These are phyloP conservation scores for Medakamo hakoo DNA, from an alignment of 139 green algal species.

Conservation along the genomic window DNA sequence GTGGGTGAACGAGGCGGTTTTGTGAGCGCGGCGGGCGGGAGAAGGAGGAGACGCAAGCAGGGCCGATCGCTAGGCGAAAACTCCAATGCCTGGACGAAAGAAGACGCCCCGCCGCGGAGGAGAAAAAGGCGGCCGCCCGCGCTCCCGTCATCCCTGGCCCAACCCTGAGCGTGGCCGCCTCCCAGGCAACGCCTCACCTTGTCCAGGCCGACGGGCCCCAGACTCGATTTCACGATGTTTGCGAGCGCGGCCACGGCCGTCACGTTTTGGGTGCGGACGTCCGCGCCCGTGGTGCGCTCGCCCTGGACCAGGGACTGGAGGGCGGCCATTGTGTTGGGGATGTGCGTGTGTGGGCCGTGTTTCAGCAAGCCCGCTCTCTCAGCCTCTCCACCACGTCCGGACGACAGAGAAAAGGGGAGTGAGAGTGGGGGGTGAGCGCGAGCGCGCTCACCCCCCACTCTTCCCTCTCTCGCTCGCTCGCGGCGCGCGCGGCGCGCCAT, in stretches of 20 bases:
- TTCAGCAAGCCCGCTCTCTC: too few species aligned
- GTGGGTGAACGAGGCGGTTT: neutral
- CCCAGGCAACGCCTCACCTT: constrained; percentile 54
- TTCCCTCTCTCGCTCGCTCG: too few species aligned
- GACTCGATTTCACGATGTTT: constrained; percentile 92
- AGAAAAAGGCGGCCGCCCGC: neutral
- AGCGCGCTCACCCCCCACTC: too few species aligned
- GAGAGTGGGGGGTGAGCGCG: too few species aligned
- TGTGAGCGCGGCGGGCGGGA: too few species aligned
- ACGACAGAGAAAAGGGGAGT: too few species aligned
- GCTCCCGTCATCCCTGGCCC: neutral
- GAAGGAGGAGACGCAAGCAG: neutral
- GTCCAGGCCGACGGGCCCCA: constrained; percentile 93
- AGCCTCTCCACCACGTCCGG: too few species aligned
- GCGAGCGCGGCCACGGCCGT: constrained; percentile 83
- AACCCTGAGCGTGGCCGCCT: neutral
- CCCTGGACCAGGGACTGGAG: constrained; percentile 54
- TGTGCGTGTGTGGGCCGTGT: neutral
- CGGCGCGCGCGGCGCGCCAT: too few species aligned
- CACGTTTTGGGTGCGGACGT: constrained; percentile 87
- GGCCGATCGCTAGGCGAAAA: neutral
- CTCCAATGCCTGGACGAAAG: neutral
- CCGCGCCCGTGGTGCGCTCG: constrained; percentile 68
- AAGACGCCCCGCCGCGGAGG: neutral
- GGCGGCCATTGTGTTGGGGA: neutral